Conservation (phyloP, 192 early-diverging fungal species). For the Obelidium mucronatum region DNA sequence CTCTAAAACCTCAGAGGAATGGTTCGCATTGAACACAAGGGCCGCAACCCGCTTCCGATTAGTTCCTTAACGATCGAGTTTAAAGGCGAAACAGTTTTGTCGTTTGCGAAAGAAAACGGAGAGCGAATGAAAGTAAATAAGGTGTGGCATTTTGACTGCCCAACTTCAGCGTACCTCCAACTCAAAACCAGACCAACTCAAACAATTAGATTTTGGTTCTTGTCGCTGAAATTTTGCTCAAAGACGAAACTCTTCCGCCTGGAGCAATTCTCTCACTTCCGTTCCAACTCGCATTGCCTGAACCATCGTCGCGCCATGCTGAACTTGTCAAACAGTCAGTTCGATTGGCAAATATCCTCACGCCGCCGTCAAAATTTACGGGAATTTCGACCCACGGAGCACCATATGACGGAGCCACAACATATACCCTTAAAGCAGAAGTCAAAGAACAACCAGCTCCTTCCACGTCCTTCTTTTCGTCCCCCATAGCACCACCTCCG, state of each 20-base stretch:
- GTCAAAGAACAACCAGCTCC: conserved; percentile 38
- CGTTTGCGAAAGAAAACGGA: not conserved
- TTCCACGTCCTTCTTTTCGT: not conserved
- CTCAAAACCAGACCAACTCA: no score
- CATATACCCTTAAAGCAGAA: conserved; percentile 45
- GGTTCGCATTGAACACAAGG: conserved; percentile 22
- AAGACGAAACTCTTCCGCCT: conserved; percentile 12
- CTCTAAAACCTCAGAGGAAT: conserved; percentile 32
- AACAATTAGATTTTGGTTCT: conserved; percentile 40
- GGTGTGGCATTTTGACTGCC: conserved; percentile 6
- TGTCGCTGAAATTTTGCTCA: conserved; percentile 29
- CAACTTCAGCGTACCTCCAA: conserved; percentile 15
- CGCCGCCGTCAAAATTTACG: conserved; percentile 28
- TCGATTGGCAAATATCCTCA: conserved; percentile 37
- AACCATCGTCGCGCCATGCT: conserved; percentile 29
- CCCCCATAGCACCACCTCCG: conserved; percentile 10
- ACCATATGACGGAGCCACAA: conserved; percentile 32
- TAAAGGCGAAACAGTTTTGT: not conserved
- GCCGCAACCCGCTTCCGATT: conserved; percentile 31
- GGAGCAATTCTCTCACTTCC: conserved; percentile 37
- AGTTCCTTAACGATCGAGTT: conserved; percentile 30
- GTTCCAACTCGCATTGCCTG: conserved; percentile 49
- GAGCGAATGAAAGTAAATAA: not conserved
- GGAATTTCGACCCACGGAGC: conserved; percentile 12
- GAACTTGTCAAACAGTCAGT: conserved; percentile 26